Percentiles rank a stretch among this genome's conserved stretches.
phyloP scores from a whole-genome alignment of 1,284 basidiomycete species.

The Tilletia setariae region DNA sequence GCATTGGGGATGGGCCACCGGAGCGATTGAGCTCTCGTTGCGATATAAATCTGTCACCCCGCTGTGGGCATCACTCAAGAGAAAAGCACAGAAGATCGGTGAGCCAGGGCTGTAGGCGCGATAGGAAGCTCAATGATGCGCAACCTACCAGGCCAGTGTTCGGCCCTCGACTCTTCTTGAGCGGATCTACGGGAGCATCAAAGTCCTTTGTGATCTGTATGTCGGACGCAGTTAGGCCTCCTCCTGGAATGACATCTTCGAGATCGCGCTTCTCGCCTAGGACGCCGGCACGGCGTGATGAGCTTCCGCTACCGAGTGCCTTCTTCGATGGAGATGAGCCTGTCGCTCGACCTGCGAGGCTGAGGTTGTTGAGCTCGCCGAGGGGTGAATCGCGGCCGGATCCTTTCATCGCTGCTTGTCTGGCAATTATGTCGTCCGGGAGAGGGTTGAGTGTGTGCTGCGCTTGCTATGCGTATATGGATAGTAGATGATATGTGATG shows the following conservation, averaged over 20 bases:
- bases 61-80: constrained; percentile 24
- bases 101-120: not conserved
- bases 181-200: constrained; percentile 2
- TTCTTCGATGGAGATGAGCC: constrained; percentile 5
- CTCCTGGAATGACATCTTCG: constrained; percentile 13
- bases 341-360: not conserved
- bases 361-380: constrained; percentile 15
- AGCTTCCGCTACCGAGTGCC: not conserved
- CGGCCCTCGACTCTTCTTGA: not conserved
- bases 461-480: too few species aligned
- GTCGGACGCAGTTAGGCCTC: constrained; percentile 2
- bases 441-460: too few species aligned
- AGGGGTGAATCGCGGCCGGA: constrained; percentile 3
- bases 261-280: constrained; percentile 3
- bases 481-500: too few species aligned
- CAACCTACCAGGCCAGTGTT: not conserved
- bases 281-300: not conserved
- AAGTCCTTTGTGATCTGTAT: constrained; percentile 14
- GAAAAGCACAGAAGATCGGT: constrained; percentile 11
- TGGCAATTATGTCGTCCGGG: not conserved
- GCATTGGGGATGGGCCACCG: constrained; percentile 26
- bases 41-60: constrained; percentile 51
- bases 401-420: not conserved
- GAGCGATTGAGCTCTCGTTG: constrained; percentile 42
- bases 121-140: not conserved